phyloP scores from a whole-genome alignment of 345 rosid genomes.

The Rhodamnia rubescens region DNA sequence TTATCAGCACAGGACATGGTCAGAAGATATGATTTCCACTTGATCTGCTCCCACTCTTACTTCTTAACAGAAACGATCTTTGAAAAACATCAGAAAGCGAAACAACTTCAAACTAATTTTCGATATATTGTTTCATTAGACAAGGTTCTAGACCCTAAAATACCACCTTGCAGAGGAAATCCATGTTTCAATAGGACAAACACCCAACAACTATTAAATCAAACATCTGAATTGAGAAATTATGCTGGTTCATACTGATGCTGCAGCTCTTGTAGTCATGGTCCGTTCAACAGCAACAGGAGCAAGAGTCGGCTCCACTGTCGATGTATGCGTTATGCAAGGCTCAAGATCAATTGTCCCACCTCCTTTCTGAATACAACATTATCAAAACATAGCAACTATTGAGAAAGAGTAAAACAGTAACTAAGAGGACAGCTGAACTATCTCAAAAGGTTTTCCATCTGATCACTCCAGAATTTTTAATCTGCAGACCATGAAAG shows the following conservation, averaged over 20 bases:
- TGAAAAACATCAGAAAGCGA: background rate
- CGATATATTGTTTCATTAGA: background rate
- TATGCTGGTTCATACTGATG: conserved; percentile 52
- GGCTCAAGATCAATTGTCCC: conserved; percentile 94
- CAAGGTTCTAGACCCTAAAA: background rate
- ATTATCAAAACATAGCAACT: background rate
- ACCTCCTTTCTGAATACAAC: conserved; percentile 75
- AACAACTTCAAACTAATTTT: background rate
- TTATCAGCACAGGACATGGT: background rate
- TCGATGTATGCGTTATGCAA: conserved; percentile 86
- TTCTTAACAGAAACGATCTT: background rate
- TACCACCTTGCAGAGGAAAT: background rate
- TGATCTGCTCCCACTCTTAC: background rate
- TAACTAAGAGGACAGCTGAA: background rate
- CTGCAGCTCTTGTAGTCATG: conserved; percentile 99
- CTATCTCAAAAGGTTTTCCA: background rate
- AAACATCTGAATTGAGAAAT: background rate
- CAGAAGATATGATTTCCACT: background rate
- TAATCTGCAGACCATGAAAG: background rate
- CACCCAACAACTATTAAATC: background rate
- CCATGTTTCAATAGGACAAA: background rate
- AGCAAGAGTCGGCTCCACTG: conserved; percentile 98
- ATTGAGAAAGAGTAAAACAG: background rate
- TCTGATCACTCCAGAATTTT: background rate
- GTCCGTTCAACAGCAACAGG: conserved; percentile 98